Base-by-base conservation (phyloP, 768 basidiomycete species). In the Pleurotus ostreatus region DNA sequence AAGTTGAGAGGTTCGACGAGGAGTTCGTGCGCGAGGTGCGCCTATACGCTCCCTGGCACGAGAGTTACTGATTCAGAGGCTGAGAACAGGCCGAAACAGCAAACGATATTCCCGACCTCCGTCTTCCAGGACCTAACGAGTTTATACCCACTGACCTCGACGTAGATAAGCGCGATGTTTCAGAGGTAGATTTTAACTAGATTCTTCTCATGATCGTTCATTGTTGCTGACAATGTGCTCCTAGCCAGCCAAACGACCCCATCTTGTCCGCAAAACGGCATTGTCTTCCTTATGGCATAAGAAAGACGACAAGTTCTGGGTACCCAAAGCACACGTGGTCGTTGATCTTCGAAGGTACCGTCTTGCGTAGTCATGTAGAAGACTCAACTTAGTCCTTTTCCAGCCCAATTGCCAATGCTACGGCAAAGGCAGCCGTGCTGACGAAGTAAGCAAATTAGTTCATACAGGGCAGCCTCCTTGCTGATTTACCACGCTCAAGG, bases 251-350 rank as follows among this genome's bases (percentile, higher is more conserved):
- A 83, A 80, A 57, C 80, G 89, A 11, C 95, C 96, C 3, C 74
- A 80, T 57, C 79, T 94, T 57, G 81, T 98, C 55, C 75, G 82
- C 30, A 81, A 94, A 68, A 89, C 85, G 0, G 72, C 81, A 0
- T 63, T 87, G 23, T 88, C 87, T 3, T 79, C 85, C 11, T 72
- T 98, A 2, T 99, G 96, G 95, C 84, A 94, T 72, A 99, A 99
- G 77, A 94, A 94, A 67, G 97, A 99, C 67, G 96, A 99, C 69
- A 82, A 78, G 58, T 99, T 97, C 75, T 96, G 93, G 89, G 84
- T 96, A 8, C 97, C 97, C 0, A 92, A 91, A 65, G 93, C 94
- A 2, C 80, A 83, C 59, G 79, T 88, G 18, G 72, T 87, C 55
- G 78, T 98, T 54, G 83, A 90, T 61, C 74, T 95, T 45, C 80